These are phyloP conservation scores for Cryphonectria naterciae DNA, from an alignment of 2,329 filamentous ascomycete species.

Conservation along the genomic window DNA sequence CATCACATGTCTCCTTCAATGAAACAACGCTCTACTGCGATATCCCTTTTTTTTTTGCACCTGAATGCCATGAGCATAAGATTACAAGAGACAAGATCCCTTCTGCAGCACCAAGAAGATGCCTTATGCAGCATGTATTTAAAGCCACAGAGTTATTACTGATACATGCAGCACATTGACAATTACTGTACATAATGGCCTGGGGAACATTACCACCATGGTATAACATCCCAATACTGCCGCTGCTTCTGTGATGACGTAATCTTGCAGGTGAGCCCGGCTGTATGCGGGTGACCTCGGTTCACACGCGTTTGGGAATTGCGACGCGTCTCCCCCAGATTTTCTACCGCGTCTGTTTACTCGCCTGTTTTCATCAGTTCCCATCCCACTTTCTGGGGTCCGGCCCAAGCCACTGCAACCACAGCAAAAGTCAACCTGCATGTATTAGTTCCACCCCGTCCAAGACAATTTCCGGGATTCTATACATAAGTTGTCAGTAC, in stretches of 20 bases:
- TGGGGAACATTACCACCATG: background rate
- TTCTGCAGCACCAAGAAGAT: background rate
- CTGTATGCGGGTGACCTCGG: background rate
- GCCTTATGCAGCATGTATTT: background rate
- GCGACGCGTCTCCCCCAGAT: slow-evolving; percentile 25
- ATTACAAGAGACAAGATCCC: background rate
- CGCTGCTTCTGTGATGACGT: background rate
- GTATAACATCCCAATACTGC: background rate
- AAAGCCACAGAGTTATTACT: background rate
- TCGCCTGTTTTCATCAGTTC: no score
- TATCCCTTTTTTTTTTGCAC: background rate
- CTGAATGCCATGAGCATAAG: background rate
- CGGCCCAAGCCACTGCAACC: background rate
- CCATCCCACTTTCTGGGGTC: background rate
- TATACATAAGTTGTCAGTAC: background rate
- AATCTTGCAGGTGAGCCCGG: slow-evolving; percentile 13
- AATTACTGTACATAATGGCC: background rate
- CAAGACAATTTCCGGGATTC: background rate
- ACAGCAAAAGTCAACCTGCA: background rate
- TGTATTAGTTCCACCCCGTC: background rate
- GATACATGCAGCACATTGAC: background rate
- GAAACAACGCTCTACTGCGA: background rate
- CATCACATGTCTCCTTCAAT: background rate
- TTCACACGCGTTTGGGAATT: slow-evolving; percentile 16
- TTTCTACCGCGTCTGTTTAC: slow-evolving; percentile 3